phyloP scores from a whole-genome alignment of 345 rosid species.

The Salix dunnii region DNA sequence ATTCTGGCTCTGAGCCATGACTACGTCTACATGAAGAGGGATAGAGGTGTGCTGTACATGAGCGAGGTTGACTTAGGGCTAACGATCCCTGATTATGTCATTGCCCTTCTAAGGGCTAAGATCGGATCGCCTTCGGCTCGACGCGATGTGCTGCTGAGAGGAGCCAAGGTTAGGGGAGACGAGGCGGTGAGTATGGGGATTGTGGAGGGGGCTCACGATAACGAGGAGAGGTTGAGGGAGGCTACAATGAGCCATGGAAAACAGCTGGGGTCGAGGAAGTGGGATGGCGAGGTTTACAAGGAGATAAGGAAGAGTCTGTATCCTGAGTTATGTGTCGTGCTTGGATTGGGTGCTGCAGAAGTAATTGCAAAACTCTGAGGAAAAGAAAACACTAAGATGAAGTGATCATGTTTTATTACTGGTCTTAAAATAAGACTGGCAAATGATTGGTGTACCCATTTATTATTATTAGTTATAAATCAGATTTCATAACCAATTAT shows the following conservation, averaged over 20 bases:
- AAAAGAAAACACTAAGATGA: no score
- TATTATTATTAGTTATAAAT: no score
- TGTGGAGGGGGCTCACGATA: constrained; percentile 48
- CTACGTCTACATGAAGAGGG: constrained; percentile 60
- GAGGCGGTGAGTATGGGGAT: constrained; percentile 59
- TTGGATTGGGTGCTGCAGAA: constrained; percentile 33
- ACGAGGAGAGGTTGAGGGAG: constrained; percentile 40
- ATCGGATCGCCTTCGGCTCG: constrained; percentile 36
- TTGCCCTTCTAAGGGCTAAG: constrained; percentile 47
- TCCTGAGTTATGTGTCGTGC: constrained; percentile 47
- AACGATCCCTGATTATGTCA: constrained; percentile 54
- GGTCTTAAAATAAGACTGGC: not conserved
- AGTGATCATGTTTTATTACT: no score
- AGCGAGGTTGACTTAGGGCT: constrained; percentile 68
- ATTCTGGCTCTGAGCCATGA: constrained; percentile 68
- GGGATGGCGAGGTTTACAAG: constrained; percentile 61
- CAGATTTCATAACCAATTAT: no score
- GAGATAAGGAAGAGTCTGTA: constrained; percentile 76
- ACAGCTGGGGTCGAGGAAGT: constrained; percentile 44
- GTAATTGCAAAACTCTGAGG: constrained; percentile 35
- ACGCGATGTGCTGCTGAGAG: constrained; percentile 51
- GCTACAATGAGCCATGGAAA: constrained; percentile 48
- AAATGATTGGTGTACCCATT: no score
- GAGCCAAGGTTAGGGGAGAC: constrained; percentile 55
- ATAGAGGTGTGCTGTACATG: constrained; percentile 76